phyloP scores from a whole-genome alignment of 371 early-diverging fungal species.

The Mortierella sp. region DNA sequence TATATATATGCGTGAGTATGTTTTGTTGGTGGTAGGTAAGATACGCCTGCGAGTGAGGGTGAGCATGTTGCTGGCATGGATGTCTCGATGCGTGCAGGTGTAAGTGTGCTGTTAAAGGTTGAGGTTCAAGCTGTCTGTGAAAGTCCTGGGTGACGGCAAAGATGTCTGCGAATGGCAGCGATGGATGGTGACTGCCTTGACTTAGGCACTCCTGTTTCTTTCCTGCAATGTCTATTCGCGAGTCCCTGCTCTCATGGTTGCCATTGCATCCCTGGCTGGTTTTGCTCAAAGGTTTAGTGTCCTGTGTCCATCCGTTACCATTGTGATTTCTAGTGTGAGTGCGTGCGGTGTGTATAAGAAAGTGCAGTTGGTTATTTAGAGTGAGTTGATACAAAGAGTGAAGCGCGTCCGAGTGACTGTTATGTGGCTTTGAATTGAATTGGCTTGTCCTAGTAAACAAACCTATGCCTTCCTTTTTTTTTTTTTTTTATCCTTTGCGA shows the following conservation, averaged over 20 bases:
- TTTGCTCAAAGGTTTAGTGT: background rate
- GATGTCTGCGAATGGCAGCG: background rate
- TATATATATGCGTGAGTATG: too few species aligned
- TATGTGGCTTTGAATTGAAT: conserved; percentile 28
- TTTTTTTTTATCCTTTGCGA: conserved; percentile 14
- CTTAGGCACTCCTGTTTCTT: background rate
- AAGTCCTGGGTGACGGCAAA: background rate
- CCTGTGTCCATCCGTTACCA: conserved; percentile 2
- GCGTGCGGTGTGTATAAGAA: background rate
- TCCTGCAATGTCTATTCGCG: background rate
- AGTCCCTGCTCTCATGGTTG: background rate
- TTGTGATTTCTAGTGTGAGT: background rate
- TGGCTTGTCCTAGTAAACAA: conserved; percentile 1
- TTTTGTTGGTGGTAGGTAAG: too few species aligned
- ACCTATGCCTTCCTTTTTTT: conserved; percentile 34
- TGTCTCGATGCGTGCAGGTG: background rate
- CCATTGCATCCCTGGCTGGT: background rate
- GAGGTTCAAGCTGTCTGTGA: background rate
- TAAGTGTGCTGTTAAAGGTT: background rate
- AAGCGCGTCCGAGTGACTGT: conserved; percentile 21
- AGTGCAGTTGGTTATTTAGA: background rate
- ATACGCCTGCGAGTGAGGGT: too few species aligned
- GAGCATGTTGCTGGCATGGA: too few species aligned
- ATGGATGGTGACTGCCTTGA: background rate
- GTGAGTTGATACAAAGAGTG: background rate